Base-by-base conservation (phyloP, 1,284 basidiomycete genomes). In the Entoloma clypeatum region DNA sequence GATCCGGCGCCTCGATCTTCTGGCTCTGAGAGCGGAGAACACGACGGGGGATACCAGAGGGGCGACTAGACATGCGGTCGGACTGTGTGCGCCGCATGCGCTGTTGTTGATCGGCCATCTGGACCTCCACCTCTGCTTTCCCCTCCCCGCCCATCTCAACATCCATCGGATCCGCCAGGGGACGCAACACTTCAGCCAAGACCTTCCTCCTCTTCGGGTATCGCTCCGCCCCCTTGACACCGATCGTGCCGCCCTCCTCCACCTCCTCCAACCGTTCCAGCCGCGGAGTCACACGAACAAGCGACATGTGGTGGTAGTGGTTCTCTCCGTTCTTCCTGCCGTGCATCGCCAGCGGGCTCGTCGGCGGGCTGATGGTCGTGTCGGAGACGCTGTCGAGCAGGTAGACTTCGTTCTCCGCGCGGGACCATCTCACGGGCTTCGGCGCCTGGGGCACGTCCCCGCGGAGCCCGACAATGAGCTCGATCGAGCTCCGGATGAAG, bases 401-500 rank as follows among this genome's bases (percentile, higher is more conserved):
- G 5, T 34, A 31, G 8, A 19, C 32, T 21, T 44, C 30, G 26
- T 25, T 8, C 13, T 41, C 41, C 7, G 30, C 23, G 38, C 32
- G 21, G n/a, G n/a, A n/a, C 19, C 38, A 22, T 6, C 43, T 44
- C 16, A 45, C 36, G 4, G 50, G 47, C 45, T 49, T 57, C 7
- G 61, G 61, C 3, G 62, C 56, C 7, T 40, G 50, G 2, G 59
- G 60, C 18, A 54, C 56, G 24, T 53, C 50, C 19, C 48, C 40
- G 3, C 68, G 61, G n/a, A 79, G 63, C 0, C 77, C 76, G 27
- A 79, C 75, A 36, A 77, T 45, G 24, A 68, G 55, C 51, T 78
- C 77, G 47, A 79, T 69, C 4, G 63, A 61, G 41, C 62, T 57
- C 31, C 70, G 67, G 47, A 79, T 71, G 43, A 62, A 61, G 3